Evolutionary conservation across 106 monocot species (phyloP), one percentile per base, ranked within the genome.

Genomic region (Dendrobium huoshanense): DNA sequence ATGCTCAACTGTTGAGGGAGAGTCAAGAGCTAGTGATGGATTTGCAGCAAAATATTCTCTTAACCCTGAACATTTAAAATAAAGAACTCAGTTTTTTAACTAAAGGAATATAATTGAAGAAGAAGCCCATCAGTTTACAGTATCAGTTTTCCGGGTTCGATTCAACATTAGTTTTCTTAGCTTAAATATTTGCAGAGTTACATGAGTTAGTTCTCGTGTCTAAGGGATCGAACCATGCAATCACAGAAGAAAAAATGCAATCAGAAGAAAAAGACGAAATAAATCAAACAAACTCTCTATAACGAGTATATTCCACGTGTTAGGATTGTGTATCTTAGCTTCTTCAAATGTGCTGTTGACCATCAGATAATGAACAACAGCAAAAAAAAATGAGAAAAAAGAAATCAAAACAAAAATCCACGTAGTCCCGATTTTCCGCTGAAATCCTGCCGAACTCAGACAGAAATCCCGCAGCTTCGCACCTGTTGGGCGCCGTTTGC

Each of bases 1-100:
- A 76, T 84, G 81, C 81, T 87, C 77, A 79, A 67, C 64, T 78
- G 84, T 83, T 16, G 91, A 83, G 48, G 87, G 58, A 75, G 86
- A 87, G 72, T 89, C 89, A 44, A 82, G 81, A 78, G 75, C 80
- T 44, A 92, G 77, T 0, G 84, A 67, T 77, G 94, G 92, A 89
- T 92, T 90, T 56, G 94, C 92, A 82, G 65, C 85, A 85, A 98
- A 94, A 79, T 94, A 98, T 87, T 98, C 92, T 67, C 85, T 90
- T 85, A 98, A 42, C 59, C 94, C 97, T 98, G 80, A 73, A 84
- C 48, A 10, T 41, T 59, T 44, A 13, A 40, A 80, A 15, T 29
- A 70, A 78, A 74, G 22, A 70, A 37, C 11, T 33, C 70, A 31
- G 1, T 2, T 29, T 10, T 68, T 68, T 2, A 61, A 22, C 19